phyloP scores from a whole-genome alignment of 768 basidiomycete genomes.

The Lepiota venenata region DNA sequence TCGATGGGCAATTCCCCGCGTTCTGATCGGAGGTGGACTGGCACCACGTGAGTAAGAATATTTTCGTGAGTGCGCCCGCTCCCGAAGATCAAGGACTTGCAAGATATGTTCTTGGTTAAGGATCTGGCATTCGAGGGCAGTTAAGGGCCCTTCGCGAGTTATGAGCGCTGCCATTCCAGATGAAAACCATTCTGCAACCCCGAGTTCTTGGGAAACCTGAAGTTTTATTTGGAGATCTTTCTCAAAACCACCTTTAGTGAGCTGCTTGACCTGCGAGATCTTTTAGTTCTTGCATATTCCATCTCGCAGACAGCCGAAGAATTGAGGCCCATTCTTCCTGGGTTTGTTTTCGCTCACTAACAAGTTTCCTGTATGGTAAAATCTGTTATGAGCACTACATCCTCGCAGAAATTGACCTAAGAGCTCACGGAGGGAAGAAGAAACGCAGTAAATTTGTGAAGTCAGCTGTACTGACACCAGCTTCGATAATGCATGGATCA shows the following conservation, averaged over 20 bases:
- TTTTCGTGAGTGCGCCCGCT: constrained; percentile 1
- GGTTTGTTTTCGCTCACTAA: neutral
- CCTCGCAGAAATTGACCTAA: neutral
- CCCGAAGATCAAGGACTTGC: constrained; percentile 6
- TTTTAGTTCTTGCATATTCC: constrained; percentile 1
- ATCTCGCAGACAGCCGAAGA: neutral
- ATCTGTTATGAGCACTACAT: neutral
- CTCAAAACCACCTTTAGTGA: neutral
- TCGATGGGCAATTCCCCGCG: neutral
- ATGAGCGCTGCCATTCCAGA: constrained; percentile 3
- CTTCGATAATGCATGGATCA: neutral
- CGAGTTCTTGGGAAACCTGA: constrained; percentile 4
- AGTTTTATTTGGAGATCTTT: neutral
- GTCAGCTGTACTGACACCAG: neutral
- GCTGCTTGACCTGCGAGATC: neutral
- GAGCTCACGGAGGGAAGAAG: constrained; percentile 5
- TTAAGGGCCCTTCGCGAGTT: neutral
- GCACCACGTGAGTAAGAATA: neutral
- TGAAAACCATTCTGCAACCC: constrained; percentile 5
- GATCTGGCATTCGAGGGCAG: neutral
- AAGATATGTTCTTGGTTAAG: neutral
- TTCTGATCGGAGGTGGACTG: neutral
- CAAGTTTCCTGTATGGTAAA: neutral
- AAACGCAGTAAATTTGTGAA: neutral
- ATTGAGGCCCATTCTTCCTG: constrained; percentile 6